A percentile compares a stretch with the other conserved stretches of the same genome.
phyloP scores from a whole-genome alignment of 345 rosid species.

The Lepidium africanum region DNA sequence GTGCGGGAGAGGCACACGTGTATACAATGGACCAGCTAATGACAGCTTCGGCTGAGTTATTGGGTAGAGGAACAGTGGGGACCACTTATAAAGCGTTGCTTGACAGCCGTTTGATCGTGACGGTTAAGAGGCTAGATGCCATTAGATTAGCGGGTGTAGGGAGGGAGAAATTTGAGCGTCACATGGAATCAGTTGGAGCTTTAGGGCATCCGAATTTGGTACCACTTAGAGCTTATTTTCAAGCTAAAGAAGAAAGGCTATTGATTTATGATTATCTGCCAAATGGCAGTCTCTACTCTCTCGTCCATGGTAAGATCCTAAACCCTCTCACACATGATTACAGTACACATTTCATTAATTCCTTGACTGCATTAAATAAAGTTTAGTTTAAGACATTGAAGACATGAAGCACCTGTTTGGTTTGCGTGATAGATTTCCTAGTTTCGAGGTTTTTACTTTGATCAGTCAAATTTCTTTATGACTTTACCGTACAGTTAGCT shows the following conservation, averaged over 20 bases:
- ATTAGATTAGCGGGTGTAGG: constrained; percentile 47
- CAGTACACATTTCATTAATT: not conserved
- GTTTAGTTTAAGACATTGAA: not conserved
- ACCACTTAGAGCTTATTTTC: constrained; percentile 78
- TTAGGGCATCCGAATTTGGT: constrained; percentile 90
- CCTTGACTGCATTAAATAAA: not conserved
- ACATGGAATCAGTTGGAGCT: constrained; percentile 95
- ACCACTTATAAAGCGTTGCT: constrained; percentile 84
- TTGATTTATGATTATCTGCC: constrained; percentile 83
- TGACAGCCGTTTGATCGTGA: constrained; percentile 66
- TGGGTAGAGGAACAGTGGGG: constrained; percentile 77
- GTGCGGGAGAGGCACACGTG: constrained; percentile 78
- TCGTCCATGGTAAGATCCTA: constrained; percentile 60
- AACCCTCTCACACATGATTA: not conserved
- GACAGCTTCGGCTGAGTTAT: constrained; percentile 88
- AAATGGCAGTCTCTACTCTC: constrained; percentile 84
- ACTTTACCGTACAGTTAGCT: not conserved
- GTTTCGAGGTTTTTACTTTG: constrained; percentile 2
- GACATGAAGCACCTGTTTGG: constrained; percentile 17
- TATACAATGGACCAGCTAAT: constrained; percentile 87
- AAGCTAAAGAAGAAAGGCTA: constrained; percentile 76
- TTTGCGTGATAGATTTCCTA: not conserved
- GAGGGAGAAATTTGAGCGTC: constrained; percentile 58
- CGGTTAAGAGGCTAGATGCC: constrained; percentile 76
- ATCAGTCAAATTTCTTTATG: not conserved